phyloP scores from a whole-genome alignment of 192 early-diverging fungal genomes.

The Coemansia interrupta region DNA sequence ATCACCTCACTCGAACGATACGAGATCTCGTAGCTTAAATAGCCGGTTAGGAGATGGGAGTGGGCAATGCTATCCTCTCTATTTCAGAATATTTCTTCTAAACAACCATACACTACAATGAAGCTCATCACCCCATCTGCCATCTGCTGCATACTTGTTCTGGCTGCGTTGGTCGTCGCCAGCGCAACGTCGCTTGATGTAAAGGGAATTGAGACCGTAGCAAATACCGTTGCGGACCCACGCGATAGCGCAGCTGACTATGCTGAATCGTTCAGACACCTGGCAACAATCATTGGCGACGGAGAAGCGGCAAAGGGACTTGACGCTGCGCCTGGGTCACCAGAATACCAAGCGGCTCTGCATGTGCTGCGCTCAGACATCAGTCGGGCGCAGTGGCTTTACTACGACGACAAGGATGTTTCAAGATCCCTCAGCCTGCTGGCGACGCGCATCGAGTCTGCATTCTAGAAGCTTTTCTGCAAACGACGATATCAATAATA shows the following conservation, averaged over 20 bases:
- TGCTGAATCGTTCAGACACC: slow-evolving; percentile 14
- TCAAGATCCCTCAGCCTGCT: slow-evolving; percentile 11
- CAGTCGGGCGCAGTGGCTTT: slow-evolving; percentile 29
- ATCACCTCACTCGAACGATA: too few species aligned
- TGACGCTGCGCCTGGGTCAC: neutral
- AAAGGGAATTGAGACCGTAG: neutral
- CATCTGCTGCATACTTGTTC: neutral
- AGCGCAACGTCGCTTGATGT: neutral
- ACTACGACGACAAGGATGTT: slow-evolving; percentile 22
- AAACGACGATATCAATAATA: slow-evolving; percentile 6
- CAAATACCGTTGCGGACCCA: neutral
- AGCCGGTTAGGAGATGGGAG: too few species aligned
- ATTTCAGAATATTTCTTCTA: neutral
- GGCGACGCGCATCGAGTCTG: slow-evolving; percentile 12
- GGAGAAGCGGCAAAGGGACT: neutral
- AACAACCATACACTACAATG: neutral
- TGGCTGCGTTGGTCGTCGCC: neutral
- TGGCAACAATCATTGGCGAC: slow-evolving; percentile 14
- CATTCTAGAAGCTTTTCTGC: slow-evolving; percentile 7
- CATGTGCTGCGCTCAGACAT: slow-evolving; percentile 17
- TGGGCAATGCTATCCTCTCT: neutral
- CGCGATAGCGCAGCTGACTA: neutral
- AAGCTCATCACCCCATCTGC: neutral
- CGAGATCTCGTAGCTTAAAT: too few species aligned
- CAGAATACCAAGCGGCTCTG: slow-evolving; percentile 16